Conservation (phyloP, 768 basidiomycete species). For the Leccinum boreale region DNA sequence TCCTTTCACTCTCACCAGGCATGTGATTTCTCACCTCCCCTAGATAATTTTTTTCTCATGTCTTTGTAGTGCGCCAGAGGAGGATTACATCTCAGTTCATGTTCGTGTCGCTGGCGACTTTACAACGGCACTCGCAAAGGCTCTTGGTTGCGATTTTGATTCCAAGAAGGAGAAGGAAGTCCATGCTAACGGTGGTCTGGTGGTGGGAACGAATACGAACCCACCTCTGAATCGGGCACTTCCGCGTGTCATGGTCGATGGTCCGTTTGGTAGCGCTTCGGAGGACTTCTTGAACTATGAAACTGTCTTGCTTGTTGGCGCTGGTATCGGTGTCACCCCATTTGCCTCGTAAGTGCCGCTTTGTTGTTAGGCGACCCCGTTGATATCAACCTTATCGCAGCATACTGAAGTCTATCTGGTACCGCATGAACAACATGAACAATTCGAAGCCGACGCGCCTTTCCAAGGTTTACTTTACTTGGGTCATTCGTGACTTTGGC, state of each 20-base stretch:
- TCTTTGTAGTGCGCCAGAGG: slow-evolving; percentile 75
- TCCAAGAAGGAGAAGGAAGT: slow-evolving; percentile 47
- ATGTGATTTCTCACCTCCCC: slow-evolving; percentile 1
- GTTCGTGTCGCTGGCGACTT: slow-evolving; percentile 93
- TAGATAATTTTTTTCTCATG: neutral
- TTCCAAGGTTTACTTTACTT: slow-evolving; percentile 90
- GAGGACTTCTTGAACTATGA: slow-evolving; percentile 93
- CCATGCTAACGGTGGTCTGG: slow-evolving; percentile 48
- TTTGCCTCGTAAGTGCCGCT: slow-evolving; percentile 76
- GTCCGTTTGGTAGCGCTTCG: slow-evolving; percentile 89
- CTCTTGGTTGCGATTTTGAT: slow-evolving; percentile 82
- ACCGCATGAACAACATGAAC: slow-evolving; percentile 89
- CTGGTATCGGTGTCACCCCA: slow-evolving; percentile 95
- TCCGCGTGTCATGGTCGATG: slow-evolving; percentile 94
- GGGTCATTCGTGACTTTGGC: slow-evolving; percentile 94
- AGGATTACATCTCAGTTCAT: slow-evolving; percentile 93
- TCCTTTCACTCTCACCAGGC: slow-evolving; percentile 92
- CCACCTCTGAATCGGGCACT: slow-evolving; percentile 68
- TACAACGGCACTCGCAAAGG: slow-evolving; percentile 74
- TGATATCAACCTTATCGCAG: slow-evolving; percentile 33
- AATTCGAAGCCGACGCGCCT: slow-evolving; percentile 73
- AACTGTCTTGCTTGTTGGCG: slow-evolving; percentile 84
- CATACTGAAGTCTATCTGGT: slow-evolving; percentile 91
- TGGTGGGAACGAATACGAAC: slow-evolving; percentile 54
- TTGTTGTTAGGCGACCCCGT: neutral